phyloP scores from a whole-genome alignment of 2,329 filamentous ascomycete species.

The Lasiodiplodia sp. region DNA sequence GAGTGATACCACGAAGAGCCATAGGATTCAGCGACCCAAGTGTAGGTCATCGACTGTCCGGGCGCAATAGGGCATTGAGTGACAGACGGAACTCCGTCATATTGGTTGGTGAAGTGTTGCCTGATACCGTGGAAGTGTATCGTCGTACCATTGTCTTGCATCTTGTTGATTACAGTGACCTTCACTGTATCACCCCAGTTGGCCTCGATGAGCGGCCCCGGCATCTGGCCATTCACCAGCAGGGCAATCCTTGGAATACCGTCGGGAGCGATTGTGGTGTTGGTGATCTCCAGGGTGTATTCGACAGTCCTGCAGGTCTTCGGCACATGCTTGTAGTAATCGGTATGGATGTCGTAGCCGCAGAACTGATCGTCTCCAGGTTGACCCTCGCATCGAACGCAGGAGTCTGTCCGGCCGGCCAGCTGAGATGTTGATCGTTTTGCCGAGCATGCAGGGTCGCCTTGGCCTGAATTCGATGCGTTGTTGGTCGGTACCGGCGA shows the following conservation, averaged over 20 bases:
- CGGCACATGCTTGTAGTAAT: slow-evolving; percentile 47
- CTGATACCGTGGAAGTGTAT: slow-evolving; percentile 71
- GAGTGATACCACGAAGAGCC: slow-evolving; percentile 43
- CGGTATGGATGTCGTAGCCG: slow-evolving; percentile 44
- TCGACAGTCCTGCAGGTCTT: slow-evolving; percentile 50
- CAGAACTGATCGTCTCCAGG: slow-evolving; percentile 42
- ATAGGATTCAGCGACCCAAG: slow-evolving; percentile 56
- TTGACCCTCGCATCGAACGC: slow-evolving; percentile 43
- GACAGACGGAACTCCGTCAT: slow-evolving; percentile 64
- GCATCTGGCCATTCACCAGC: slow-evolving; percentile 56
- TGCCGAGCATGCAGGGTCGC: slow-evolving; percentile 1
- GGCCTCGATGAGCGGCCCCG: slow-evolving; percentile 54
- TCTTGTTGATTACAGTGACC: slow-evolving; percentile 58
- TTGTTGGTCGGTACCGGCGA: not conserved
- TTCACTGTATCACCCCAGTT: slow-evolving; percentile 57
- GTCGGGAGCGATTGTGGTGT: slow-evolving; percentile 55
- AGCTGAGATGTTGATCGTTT: not conserved
- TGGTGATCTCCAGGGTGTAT: slow-evolving; percentile 55
- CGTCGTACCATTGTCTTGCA: slow-evolving; percentile 64
- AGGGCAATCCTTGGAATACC: slow-evolving; percentile 51
- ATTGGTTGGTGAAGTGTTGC: slow-evolving; percentile 61
- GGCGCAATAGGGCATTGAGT: slow-evolving; percentile 48
- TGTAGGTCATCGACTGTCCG: slow-evolving; percentile 56
- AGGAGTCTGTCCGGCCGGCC: slow-evolving; percentile 20
- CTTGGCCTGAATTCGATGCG: not conserved